Evolutionary conservation across 176 grass and related monocot species (phyloP), one percentile per base, ranked within the genome.

Genomic region (Eragrostis curvula): DNA sequence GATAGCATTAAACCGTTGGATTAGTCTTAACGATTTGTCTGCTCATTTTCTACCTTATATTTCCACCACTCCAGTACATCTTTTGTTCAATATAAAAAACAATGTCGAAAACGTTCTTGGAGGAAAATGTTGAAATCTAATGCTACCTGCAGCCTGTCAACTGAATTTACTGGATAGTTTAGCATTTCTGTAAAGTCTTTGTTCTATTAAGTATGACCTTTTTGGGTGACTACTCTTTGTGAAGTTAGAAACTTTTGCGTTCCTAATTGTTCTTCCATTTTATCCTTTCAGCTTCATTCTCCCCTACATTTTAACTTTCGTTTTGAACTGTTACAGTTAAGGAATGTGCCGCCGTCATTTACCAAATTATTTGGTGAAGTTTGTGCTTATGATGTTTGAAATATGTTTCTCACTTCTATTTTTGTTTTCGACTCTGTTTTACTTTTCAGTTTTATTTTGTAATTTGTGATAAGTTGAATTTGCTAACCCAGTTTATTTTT

Each of bases 361-460:
- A 11, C n/a, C 12, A 21, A 36, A 39, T 56, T 69, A 56, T 69
- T 12, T 56, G 48, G 5, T 80, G 49, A 13, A 40, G 40, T 43
- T 24, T 41, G 63, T 79, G 47, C 62, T 47, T 64, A 32, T n/a
- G 25, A n/a, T 53, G 11, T 30, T 18, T 57, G 24, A 9, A 15
- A 23, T 20, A 69, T 44, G n/a, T 13, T 70, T 74, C 12, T 71
- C 39, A 3, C 30, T 81, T 61, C 70, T 44, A 12, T 7, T 36
- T 57, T 21, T 70, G 66, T 57, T 57, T n/a, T 5, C 23, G 59
- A 57, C 46, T n/a, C 11, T 53, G 18, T n/a, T n/a, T n/a, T n/a
- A 58, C 58, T 57, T 16, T 60, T 74, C n/a, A n/a, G 39, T 65
- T 65, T 70, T 18, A 32, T 71, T 82, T 49, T 21, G 41, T 83